Evolutionary conservation across 2,329 filamentous ascomycete species (phyloP), one percentile per base, ranked within the genome.

Genomic region (Pseudogymnoascus sp.): DNA sequence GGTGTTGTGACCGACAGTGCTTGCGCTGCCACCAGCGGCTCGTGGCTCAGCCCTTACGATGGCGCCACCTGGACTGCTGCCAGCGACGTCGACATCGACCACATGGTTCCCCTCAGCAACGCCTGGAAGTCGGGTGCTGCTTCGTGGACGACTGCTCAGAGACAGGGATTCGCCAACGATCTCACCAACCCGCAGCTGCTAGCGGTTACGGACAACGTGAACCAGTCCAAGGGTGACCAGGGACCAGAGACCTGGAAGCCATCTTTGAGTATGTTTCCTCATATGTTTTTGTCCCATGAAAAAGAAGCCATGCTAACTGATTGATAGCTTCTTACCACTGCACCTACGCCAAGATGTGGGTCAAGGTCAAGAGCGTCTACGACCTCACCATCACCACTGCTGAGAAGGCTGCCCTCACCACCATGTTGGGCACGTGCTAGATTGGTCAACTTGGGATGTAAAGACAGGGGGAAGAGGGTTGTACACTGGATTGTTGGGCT

Each of bases 111-210:
- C 0, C 73, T 95, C 64, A 86, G 87, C 71, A 90, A 92, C 69
- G 89, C 89, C 4, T 93, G 89, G 89, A 84, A 88, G 82, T 89
- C 86, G 47, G 89, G 89, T 17, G 89, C 90, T 10, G 79, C 81
- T 6, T 73, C 76, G 1, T 93, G 90, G 90, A 89, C 88, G 0
- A 86, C 86, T 0, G 75, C 79, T 17, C 79, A 82, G 68, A 84
- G 90, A 61, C 77, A 86, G 70, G 72, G 78, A 2, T 92, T 92
- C 70, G 90, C 90, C 66, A 94, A 91, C 73, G 90, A 94, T 74
- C 72, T 93, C 63, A 81, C 77, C 1, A 82, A 86, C 61, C 90
- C 90, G 0, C 89, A 94, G 75, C 81, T 94, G 31, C 82, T 89
- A 75, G 87, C 90, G 35, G 89, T 94, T 7, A 93, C 89, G 3